Evolutionary conservation across 1,139 yeast genomes (phyloP), one percentile per base, ranked within the genome.

Genomic region (Yamadazyma oceani): DNA sequence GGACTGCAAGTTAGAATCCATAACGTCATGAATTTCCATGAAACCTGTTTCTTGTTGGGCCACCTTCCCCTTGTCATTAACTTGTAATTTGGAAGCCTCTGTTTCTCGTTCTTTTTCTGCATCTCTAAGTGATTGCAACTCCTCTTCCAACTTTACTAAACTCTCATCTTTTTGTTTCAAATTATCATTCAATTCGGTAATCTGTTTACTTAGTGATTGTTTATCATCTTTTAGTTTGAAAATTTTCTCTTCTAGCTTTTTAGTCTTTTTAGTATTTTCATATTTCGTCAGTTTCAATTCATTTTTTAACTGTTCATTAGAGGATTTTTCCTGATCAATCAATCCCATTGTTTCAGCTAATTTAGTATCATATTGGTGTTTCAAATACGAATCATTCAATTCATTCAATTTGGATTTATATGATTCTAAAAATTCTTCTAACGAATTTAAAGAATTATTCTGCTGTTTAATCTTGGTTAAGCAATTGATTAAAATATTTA

Each of bases 401-500:
- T 60, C 61, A 35, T 62, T 49, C 17, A 66, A 44, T 29, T 55
- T 53, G 11, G 42, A 21, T 31, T 55, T 56, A 46, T 69, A 71
- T 34, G 57, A 55, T 16, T 38, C 39, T 31, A 69, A 51, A 41
- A 66, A 69, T 10, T 49, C 46, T 34, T 62, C 64, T 21, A 71
- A 44, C 1, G 69, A 51, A 19, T 46, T 43, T 34, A 71, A 51
- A 3, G 69, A 55, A 23, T 57, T 49, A 38, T 61, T 60, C 44
- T 71, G 76, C 39, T 66, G 71, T 44, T 65, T 66, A 21, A 67
- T 56, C 39, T 55, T 58, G 25, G 65, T 52, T 25, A 69, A 47
- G 41, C 55, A 59, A 31, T 54, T 51, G 5, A 62, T 51, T 26
- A 71, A 52, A 7, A 52, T 39, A 38, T 55, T 60, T 12, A 69